phyloP scores from a whole-genome alignment of 768 basidiomycete species.

The Lentinula detonsa region DNA sequence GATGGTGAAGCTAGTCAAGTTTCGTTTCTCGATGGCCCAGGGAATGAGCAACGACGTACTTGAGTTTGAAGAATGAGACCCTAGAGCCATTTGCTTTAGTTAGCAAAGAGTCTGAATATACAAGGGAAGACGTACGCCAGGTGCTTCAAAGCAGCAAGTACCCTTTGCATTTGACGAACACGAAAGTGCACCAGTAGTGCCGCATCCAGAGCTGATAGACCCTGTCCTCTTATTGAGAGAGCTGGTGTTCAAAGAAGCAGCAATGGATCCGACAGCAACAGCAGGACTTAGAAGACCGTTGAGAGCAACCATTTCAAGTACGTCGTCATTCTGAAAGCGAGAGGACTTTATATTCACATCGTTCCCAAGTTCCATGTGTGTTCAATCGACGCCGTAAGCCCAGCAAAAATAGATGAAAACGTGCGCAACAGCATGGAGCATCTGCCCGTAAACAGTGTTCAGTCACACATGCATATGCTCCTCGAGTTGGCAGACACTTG shows the following conservation, averaged over 20 bases:
- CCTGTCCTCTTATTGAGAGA: slow-evolving; percentile 5
- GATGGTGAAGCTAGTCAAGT: neutral
- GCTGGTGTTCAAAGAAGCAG: neutral
- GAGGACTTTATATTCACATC: neutral
- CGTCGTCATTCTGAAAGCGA: neutral
- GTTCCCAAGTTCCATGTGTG: neutral
- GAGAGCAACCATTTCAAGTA: neutral
- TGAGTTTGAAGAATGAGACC: slow-evolving; percentile 57
- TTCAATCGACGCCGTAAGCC: neutral
- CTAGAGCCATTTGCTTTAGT: slow-evolving; percentile 22
- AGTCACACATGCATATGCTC: neutral
- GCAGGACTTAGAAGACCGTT: neutral
- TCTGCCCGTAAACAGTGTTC: neutral
- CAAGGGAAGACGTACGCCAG: slow-evolving; percentile 40
- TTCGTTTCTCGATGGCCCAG: neutral
- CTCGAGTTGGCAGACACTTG: no score
- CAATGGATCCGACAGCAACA: neutral
- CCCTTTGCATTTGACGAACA: slow-evolving; percentile 43
- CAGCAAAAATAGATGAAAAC: neutral
- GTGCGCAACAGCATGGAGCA: neutral
- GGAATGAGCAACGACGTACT: slow-evolving; percentile 14
- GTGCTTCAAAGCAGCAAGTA: slow-evolving; percentile 61
- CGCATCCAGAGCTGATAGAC: slow-evolving; percentile 43
- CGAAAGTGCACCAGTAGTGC: slow-evolving; percentile 39
- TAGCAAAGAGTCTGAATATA: neutral